phyloP scores from a whole-genome alignment of 1,284 basidiomycete species.

The Wolfiporia cocos region DNA sequence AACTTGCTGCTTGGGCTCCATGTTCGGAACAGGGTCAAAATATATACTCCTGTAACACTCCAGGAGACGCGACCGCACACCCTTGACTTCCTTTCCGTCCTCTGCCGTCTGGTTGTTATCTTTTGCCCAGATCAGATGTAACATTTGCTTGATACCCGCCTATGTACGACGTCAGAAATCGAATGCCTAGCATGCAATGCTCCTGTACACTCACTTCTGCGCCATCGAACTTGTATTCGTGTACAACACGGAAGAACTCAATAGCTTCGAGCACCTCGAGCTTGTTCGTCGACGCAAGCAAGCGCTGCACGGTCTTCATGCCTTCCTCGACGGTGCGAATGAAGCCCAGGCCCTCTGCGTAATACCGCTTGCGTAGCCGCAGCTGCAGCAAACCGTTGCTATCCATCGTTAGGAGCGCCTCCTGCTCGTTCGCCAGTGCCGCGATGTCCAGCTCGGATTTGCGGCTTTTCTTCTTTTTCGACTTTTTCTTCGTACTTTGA shows the following conservation, averaged over 20 bases:
- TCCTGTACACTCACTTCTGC: constrained; percentile 53
- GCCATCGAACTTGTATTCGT: constrained; percentile 78
- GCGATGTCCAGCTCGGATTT: constrained; percentile 66
- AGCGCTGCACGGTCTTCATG: constrained; percentile 68
- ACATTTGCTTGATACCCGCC: constrained; percentile 90
- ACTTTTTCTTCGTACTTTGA: constrained; percentile 32
- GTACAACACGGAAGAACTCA: constrained; percentile 87
- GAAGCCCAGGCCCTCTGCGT: constrained; percentile 82
- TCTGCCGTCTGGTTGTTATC: constrained; percentile 85
- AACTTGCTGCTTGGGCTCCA: constrained; percentile 81
- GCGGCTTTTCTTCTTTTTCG: constrained; percentile 48
- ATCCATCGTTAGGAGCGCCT: constrained; percentile 59
- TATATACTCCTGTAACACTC: constrained; percentile 90
- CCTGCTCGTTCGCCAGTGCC: constrained; percentile 62
- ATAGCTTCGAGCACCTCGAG: constrained; percentile 93
- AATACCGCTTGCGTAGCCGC: constrained; percentile 84
- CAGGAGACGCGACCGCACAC: constrained; percentile 81
- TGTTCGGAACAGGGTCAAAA: constrained; percentile 73
- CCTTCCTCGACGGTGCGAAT: constrained; percentile 80
- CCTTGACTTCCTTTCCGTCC: constrained; percentile 86
- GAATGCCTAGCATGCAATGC: not conserved
- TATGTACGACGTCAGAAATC: constrained; percentile 22
- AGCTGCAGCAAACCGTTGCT: constrained; percentile 63
- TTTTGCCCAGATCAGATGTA: constrained; percentile 97
- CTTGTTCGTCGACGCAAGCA: constrained; percentile 90